These are phyloP conservation scores for Neopestalotiopsis sp. DNA, from an alignment of 2,329 filamentous ascomycete species.

Conservation along the genomic window DNA sequence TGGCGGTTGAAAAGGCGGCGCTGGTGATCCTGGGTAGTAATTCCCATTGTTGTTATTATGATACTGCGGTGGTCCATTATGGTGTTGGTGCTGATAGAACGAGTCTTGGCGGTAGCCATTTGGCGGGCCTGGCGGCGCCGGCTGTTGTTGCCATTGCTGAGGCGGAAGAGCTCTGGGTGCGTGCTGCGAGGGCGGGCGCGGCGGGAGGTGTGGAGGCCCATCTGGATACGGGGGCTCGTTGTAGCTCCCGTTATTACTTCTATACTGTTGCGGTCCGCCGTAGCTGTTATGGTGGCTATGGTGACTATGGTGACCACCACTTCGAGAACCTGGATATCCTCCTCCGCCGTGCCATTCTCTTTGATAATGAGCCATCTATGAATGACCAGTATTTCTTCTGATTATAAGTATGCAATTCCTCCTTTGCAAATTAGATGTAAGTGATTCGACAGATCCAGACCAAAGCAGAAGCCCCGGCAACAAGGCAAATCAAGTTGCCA, in stretches of 20 bases:
- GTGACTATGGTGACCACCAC: neutral
- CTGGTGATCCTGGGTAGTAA: neutral
- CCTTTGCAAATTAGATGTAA: no score
- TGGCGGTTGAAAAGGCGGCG: conserved; percentile 43
- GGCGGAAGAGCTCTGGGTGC: neutral
- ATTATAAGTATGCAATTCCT: no score
- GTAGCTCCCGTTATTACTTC: neutral
- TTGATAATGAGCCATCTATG: neutral
- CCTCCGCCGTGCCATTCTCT: neutral
- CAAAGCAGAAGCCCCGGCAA: no score
- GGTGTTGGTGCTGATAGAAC: neutral
- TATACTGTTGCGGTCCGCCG: no score
- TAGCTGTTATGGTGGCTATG: no score
- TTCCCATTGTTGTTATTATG: conserved; percentile 8
- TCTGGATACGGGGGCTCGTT: neutral
- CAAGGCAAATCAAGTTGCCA: neutral
- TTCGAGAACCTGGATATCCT: neutral
- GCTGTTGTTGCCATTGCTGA: conserved; percentile 14
- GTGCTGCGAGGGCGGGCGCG: neutral
- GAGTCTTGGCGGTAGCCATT: neutral
- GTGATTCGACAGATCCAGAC: no score
- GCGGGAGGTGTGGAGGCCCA: neutral
- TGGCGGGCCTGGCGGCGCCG: neutral
- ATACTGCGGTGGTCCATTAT: neutral
- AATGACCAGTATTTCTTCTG: no score